Evolutionary conservation across 805 yeast species (phyloP).

Genomic region (Debaryomyces prosopidis): DNA sequence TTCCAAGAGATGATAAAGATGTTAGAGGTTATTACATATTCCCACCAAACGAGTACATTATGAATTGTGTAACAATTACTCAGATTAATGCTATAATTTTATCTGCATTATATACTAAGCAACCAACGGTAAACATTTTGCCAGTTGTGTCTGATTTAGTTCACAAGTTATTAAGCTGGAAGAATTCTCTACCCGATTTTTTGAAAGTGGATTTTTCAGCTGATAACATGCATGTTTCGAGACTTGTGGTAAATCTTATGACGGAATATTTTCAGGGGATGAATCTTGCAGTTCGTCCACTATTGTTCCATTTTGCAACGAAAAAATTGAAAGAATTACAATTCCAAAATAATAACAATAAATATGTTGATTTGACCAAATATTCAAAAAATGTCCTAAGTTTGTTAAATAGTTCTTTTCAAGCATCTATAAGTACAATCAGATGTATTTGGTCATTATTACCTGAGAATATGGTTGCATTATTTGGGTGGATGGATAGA

Average conservation of each 20-base stretch:
- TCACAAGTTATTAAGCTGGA: conserved; percentile 67
- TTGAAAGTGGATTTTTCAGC: conserved; percentile 61
- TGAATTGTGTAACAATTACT: conserved; percentile 75
- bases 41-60: conserved; percentile 76
- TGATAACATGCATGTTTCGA: conserved; percentile 56
- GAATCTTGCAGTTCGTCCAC: conserved; percentile 75
- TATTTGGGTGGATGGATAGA: conserved; percentile 86
- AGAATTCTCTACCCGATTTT: conserved; percentile 61
- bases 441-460: conserved; percentile 72
- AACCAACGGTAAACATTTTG: conserved; percentile 72
- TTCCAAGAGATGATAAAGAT: conserved; percentile 45
- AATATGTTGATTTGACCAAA: conserved; percentile 62
- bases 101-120: conserved; percentile 69
- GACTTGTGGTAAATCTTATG: conserved; percentile 72
- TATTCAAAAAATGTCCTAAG: conserved; percentile 71
- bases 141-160: conserved; percentile 74
- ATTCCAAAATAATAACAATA: conserved; percentile 41
- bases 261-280: conserved; percentile 84
- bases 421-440: conserved; percentile 75
- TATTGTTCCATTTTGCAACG: conserved; percentile 73
- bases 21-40: conserved; percentile 66
- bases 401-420: conserved; percentile 72
- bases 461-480: conserved; percentile 79
- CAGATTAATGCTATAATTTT: conserved; percentile 75
- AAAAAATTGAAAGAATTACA: conserved; percentile 55